Percentiles rank a stretch among this genome's conserved stretches.
phyloP scores from a whole-genome alignment of 1,284 basidiomycete species.

The Stereum hirsutum region DNA sequence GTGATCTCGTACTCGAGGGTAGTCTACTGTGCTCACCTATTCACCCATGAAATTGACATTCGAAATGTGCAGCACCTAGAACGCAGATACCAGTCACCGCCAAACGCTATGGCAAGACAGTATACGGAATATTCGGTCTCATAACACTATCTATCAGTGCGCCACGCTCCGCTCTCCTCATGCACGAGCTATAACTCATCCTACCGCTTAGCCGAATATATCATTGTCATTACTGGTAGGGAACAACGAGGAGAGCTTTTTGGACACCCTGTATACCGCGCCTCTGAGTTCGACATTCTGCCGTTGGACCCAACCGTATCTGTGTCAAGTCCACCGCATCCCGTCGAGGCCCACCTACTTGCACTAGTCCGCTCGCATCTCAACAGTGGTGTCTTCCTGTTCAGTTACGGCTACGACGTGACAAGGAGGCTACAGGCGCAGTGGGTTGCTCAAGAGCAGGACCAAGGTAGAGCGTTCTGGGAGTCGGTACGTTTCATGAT shows the following conservation, averaged over 20 bases:
- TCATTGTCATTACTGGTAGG: constrained; percentile 84
- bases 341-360: constrained; percentile 84
- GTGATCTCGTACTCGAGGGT: constrained; percentile 67
- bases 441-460: constrained; percentile 43
- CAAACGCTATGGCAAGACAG: constrained; percentile 47
- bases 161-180: too few relatives aligned
- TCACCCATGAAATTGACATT: constrained; percentile 2
- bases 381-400: constrained; percentile 74
- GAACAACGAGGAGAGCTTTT: constrained; percentile 75
- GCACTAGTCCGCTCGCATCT: constrained; percentile 85
- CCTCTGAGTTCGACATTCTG: constrained; percentile 88
- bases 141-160: constrained; percentile 81
- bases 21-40: constrained; percentile 16
- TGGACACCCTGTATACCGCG: constrained; percentile 81
- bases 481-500: constrained; percentile 43
- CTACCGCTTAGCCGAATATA: constrained; percentile 70
- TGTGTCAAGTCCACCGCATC: constrained; percentile 61
- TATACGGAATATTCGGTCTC: constrained; percentile 83
- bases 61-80: constrained; percentile 38
- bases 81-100: constrained; percentile 41
- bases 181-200: constrained; percentile 6
- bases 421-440: constrained; percentile 87
- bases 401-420: constrained; percentile 89
- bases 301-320: constrained; percentile 71
- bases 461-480: constrained; percentile 56